Evolutionary conservation across 768 basidiomycete genomes (phyloP).

Genomic region (Termitomyces sp.): DNA sequence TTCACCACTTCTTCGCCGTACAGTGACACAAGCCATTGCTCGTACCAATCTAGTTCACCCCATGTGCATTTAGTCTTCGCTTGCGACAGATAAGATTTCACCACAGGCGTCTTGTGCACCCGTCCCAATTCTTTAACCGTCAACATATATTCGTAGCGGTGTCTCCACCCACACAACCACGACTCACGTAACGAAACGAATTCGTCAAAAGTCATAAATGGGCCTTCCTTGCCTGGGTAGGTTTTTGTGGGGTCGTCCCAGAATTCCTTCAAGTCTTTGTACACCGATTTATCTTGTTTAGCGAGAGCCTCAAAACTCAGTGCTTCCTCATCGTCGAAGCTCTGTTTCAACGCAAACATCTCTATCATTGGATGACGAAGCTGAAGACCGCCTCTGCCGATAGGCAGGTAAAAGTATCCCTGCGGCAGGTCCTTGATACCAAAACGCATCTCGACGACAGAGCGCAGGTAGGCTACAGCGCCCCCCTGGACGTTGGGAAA

Average conservation of each 20-base stretch:
- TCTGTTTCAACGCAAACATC: constrained; percentile 22
- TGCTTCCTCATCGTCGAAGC: neutral
- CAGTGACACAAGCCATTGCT: constrained; percentile 29
- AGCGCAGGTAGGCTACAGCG: constrained; percentile 17
- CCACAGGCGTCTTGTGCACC: constrained; percentile 2
- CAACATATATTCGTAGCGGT: constrained; percentile 7
- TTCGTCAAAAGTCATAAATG: constrained; percentile 12
- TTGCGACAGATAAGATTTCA: neutral
- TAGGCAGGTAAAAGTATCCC: constrained; percentile 6
- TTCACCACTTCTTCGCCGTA: constrained; percentile 33
- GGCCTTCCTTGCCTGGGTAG: neutral
- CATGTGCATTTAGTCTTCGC: constrained; percentile 1
- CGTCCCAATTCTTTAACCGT: neutral
- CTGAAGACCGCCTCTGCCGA: constrained; percentile 13
- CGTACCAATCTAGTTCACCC: constrained; percentile 21
- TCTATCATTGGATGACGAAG: constrained; percentile 31
- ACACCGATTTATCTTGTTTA: constrained; percentile 19
- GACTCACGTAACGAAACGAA: constrained; percentile 9
- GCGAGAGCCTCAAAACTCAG: constrained; percentile 16
- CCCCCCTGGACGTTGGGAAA: constrained; percentile 17
- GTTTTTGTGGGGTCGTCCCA: neutral
- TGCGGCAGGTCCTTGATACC: neutral
- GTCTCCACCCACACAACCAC: constrained; percentile 10
- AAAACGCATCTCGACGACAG: constrained; percentile 16
- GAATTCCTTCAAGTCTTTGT: constrained; percentile 4